Evolutionary conservation across 2,329 filamentous ascomycete genomes (phyloP).

Genomic region (Colletotrichum cuscutae): DNA sequence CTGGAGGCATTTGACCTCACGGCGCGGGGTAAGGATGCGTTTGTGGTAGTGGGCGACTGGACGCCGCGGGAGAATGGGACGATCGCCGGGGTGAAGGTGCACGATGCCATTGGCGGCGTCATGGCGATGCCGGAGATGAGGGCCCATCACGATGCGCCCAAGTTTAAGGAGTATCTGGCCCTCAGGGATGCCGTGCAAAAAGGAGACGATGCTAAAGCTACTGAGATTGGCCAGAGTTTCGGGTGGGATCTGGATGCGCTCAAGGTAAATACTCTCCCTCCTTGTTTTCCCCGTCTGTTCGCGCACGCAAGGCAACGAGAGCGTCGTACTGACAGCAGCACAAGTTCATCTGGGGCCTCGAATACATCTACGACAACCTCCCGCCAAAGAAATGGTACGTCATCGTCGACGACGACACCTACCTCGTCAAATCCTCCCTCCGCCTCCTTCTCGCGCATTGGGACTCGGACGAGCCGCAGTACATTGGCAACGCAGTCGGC

Average conservation of each 20-base stretch:
- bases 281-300: background rate
- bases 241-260: conserved; percentile 63
- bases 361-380: conserved; percentile 59
- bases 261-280: conserved; percentile 49
- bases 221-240: conserved; percentile 48
- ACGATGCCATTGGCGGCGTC: conserved; percentile 51
- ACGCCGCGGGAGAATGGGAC: conserved; percentile 47
- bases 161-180: conserved; percentile 52
- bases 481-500: conserved; percentile 67
- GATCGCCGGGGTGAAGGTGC: conserved; percentile 47
- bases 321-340: background rate
- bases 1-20: conserved; percentile 56
- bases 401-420: conserved; percentile 68
- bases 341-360: conserved; percentile 65
- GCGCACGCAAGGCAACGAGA: background rate
- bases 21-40: conserved; percentile 49
- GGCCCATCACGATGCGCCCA: conserved; percentile 42
- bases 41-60: conserved; percentile 64
- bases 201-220: conserved; percentile 50
- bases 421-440: conserved; percentile 60
- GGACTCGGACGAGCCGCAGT: conserved; percentile 57
- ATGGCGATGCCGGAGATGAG: conserved; percentile 47
- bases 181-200: conserved; percentile 50
- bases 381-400: conserved; percentile 69
- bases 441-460: conserved; percentile 59